Conservation (phyloP, 306 rosid genomes). For the Ziziphus jujuba region DNA sequence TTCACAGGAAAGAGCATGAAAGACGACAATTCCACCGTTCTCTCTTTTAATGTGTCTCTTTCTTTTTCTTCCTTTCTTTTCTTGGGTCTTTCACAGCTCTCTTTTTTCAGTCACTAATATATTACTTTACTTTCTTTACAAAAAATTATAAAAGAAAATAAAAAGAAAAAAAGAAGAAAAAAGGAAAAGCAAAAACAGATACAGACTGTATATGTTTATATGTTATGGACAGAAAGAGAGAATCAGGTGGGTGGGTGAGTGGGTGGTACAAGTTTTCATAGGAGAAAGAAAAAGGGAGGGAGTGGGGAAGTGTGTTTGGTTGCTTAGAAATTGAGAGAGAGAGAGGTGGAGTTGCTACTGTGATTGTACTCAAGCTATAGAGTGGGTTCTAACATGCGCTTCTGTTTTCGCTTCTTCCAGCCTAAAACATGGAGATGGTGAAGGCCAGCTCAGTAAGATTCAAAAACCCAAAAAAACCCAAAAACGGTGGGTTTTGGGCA, state of each 20-base stretch:
- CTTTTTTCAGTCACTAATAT: conserved; percentile 24
- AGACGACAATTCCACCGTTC: conserved; percentile 1
- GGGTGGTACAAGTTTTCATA: conserved; percentile 46
- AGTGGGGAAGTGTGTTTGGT: conserved; percentile 8
- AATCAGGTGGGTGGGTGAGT: conserved; percentile 18
- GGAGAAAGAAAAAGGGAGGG: conserved; percentile 13
- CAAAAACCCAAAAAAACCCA: too few relatives aligned
- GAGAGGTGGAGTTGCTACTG: conserved; percentile 3
- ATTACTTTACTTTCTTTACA: conserved; percentile 21
- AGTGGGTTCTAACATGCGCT: background rate
- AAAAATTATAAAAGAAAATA: conserved; percentile 19
- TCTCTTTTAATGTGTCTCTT: conserved; percentile 8
- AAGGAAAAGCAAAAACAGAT: conserved; percentile 2
- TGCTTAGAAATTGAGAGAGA: conserved; percentile 20
- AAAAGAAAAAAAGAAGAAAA: too few relatives aligned
- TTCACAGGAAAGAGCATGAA: background rate
- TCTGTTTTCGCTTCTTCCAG: background rate
- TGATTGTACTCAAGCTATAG: background rate
- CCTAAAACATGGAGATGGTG: background rate
- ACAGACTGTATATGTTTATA: background rate
- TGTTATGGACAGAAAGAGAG: conserved; percentile 18
- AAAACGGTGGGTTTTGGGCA: too few relatives aligned
- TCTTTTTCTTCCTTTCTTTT: background rate
- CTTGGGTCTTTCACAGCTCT: conserved; percentile 11
- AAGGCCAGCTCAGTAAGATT: too few relatives aligned